Base-by-base conservation (phyloP, 2,329 filamentous ascomycete genomes). In the Phialophora chinensis region DNA sequence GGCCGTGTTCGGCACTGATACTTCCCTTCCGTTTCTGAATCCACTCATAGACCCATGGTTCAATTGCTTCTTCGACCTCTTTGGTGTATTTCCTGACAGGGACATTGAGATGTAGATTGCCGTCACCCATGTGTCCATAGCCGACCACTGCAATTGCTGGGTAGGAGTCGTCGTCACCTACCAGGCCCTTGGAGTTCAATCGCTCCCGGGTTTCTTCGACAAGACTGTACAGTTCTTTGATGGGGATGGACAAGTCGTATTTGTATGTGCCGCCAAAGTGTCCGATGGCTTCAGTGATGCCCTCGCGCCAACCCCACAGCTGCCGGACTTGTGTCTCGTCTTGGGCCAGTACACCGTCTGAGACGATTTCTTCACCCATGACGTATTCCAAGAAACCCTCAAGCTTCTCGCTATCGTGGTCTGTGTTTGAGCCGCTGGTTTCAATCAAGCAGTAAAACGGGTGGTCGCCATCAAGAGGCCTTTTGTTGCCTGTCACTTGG, bases 21-120 rank as follows among this genome's bases (percentile, higher is more conserved):
- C 93, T 97, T 68, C 95, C 95, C 69, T 90, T 90, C 55, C 91
- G 86, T 82, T 92, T 88, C 74, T 89, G 85, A 72, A 98, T 94
- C 95, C 95, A 99, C 81, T 99, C 93, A 76, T 97, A 99, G 27
- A 99, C 92, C 81, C 91, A 99, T 0, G 96, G 95, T 82, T 99
- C 95, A 47, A 99, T 85, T 29, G 87, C 84, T 79, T 91, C 87
- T 81, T 99, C 95, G 29, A 99, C 92, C 64, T 87, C 84, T 80
- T 93, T 91, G 79, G 95, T 92, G 79, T 95, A 98, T 68, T 89
- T 83, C 68, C 93, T 84, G 20, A 92, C 90, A 1, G 91, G 86
- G 38, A 99, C 87, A 79, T 99, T 99, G 72, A 99, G 84, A 80
- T 99, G 96, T 71, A 99, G 80, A 79, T 99, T 99, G 3, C 91